These are phyloP conservation scores for Phytophthora melonis DNA, from an alignment of 352 stramenopile species.

Conservation along the genomic window DNA sequence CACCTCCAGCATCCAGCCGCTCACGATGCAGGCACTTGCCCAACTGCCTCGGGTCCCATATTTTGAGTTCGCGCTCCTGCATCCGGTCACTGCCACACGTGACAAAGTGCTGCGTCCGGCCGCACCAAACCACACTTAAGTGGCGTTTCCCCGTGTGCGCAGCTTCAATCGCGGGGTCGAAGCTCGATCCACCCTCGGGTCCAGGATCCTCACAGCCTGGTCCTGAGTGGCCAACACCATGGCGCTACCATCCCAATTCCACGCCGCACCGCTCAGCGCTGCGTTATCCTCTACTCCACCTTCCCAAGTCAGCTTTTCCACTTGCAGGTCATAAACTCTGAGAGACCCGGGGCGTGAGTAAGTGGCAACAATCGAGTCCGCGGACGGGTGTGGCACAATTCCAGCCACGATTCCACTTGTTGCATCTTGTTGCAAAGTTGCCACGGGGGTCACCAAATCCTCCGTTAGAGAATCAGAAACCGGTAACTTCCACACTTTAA, in stretches of 20 bases:
- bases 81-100: slow-evolving; percentile 69
- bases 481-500: slow-evolving; percentile 70
- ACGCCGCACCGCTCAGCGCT: slow-evolving; percentile 49
- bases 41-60: slow-evolving; percentile 78
- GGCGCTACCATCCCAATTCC: slow-evolving; percentile 78
- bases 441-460: slow-evolving; percentile 44
- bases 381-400: slow-evolving; percentile 68
- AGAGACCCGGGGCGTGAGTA: slow-evolving; percentile 51
- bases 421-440: slow-evolving; percentile 25
- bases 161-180: slow-evolving; percentile 26
- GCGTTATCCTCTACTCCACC: slow-evolving; percentile 17
- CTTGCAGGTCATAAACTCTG: slow-evolving; percentile 57
- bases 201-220: slow-evolving; percentile 60
- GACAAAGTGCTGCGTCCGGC: slow-evolving; percentile 58
- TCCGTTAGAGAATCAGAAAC: slow-evolving; percentile 22
- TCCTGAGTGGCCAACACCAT: slow-evolving; percentile 55
- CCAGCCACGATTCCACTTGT: slow-evolving; percentile 32
- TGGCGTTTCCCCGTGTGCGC: slow-evolving; percentile 61
- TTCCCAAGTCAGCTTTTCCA: slow-evolving; percentile 36
- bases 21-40: slow-evolving; percentile 63
- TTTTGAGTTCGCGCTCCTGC: slow-evolving; percentile 80
- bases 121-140: slow-evolving; percentile 69
- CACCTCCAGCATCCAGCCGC: slow-evolving; percentile 66
- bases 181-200: slow-evolving; percentile 52
- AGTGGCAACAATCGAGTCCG: slow-evolving; percentile 50